Percentiles rank a stretch among this genome's conserved stretches.
Conservation (phyloP, 192 early-diverging fungal genomes). For the Helicostylum pulchrum region DNA sequence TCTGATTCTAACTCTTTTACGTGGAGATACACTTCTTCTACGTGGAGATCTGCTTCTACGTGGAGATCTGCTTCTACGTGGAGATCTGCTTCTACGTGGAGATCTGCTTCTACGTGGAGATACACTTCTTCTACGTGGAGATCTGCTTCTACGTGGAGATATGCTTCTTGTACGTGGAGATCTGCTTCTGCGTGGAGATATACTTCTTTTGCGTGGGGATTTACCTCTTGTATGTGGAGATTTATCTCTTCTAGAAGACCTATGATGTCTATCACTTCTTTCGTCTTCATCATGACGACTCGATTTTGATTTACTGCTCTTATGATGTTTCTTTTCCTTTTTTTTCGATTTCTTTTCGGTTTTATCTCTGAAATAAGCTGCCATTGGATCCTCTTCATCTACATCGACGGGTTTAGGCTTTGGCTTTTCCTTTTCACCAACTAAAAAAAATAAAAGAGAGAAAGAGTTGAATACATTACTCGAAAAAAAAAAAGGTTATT, state of each 20-base stretch:
- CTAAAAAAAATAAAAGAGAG: background rate
- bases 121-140: too few relatives aligned
- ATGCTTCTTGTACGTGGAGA: background rate
- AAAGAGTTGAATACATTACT: background rate
- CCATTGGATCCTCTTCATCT: conserved; percentile 60
- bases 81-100: background rate
- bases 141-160: background rate
- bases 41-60: too few relatives aligned
- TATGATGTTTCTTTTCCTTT: conserved; percentile 37
- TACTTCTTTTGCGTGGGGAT: conserved; percentile 2
- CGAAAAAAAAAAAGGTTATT: background rate
- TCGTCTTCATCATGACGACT: too few relatives aligned
- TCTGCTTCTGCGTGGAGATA: background rate
- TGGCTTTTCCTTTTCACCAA: background rate
- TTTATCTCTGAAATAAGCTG: conserved; percentile 63
- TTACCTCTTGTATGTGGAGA: background rate
- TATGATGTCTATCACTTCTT: too few relatives aligned
- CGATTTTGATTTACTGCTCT: conserved; percentile 22
- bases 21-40: too few relatives aligned
- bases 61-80: background rate
- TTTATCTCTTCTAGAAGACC: too few relatives aligned
- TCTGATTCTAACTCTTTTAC: too few relatives aligned
- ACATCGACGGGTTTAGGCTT: conserved; percentile 17
- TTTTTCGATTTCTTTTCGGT: conserved; percentile 49
- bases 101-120: too few relatives aligned